Evolutionary conservation across 768 basidiomycete species (phyloP).

Genomic region (Xerocomellus amylosporus): DNA sequence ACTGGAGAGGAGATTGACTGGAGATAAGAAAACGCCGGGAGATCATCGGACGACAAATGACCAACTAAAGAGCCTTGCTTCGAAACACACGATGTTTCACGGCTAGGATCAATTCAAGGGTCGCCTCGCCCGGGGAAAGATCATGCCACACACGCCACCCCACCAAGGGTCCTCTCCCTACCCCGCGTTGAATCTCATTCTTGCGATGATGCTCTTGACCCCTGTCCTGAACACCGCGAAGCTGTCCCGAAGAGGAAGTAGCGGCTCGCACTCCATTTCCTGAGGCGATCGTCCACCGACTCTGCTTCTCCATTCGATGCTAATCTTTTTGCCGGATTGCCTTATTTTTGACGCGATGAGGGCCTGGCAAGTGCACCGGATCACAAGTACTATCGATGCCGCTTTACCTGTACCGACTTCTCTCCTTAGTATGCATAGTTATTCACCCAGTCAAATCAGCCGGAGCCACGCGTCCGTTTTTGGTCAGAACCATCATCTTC

Average conservation of each 20-base stretch:
- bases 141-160: neutral
- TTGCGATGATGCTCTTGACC: neutral
- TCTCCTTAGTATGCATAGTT: neutral
- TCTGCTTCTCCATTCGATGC: neutral
- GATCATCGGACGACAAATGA: neutral
- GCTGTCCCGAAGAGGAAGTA: conserved; percentile 10
- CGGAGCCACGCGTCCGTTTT: neutral
- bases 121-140: neutral
- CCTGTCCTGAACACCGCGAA: conserved; percentile 1
- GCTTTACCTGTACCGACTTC: too few species aligned
- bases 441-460: too few species aligned
- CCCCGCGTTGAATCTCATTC: conserved; percentile 3
- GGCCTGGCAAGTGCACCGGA: too few species aligned
- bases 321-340: neutral
- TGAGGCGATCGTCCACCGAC: conserved; percentile 9
- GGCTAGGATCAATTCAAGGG: neutral
- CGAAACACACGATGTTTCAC: neutral
- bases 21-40: conserved; percentile 2
- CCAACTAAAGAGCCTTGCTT: neutral
- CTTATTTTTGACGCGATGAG: neutral
- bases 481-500: neutral
- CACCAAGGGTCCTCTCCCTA: neutral
- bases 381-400: too few species aligned
- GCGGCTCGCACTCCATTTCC: too few species aligned
- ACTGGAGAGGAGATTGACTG: conserved; percentile 10